Evolutionary conservation across 2,329 filamentous ascomycete species (phyloP).

Genomic region (Spiromastix sp.): DNA sequence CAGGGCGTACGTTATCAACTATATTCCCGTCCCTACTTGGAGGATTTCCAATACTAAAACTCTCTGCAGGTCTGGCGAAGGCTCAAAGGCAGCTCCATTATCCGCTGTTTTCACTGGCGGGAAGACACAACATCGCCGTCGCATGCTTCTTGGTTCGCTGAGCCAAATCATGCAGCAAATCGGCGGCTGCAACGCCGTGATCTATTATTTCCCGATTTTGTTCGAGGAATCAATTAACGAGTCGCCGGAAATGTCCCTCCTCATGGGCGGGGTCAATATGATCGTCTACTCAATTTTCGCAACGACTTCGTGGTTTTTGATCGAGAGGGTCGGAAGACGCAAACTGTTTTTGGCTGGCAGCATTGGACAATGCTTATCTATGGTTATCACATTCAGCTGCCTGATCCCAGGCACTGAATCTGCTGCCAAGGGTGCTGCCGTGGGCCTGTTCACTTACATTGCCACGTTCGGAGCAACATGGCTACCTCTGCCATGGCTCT

Average conservation of each 20-base stretch:
- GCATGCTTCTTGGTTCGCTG: conserved; percentile 30
- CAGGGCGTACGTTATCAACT: conserved; percentile 35
- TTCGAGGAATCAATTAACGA: conserved; percentile 37
- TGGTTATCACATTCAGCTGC: conserved; percentile 17
- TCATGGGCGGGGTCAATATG: conserved; percentile 45
- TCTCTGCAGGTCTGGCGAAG: conserved; percentile 41
- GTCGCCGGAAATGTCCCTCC: conserved; percentile 28
- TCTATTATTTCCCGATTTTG: conserved; percentile 40
- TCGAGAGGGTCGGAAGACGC: conserved; percentile 33
- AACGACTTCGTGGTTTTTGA: conserved; percentile 39
- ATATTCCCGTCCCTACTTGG: conserved; percentile 26
- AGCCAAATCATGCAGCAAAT: conserved; percentile 39
- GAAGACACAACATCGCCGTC: conserved; percentile 30
- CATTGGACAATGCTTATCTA: conserved; percentile 18
- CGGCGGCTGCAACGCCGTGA: conserved; percentile 40
- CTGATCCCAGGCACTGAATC: conserved; percentile 10
- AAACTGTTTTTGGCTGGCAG: conserved; percentile 17
- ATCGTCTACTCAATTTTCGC: conserved; percentile 34
- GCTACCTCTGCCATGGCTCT: conserved; percentile 49
- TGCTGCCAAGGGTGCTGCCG: conserved; percentile 15
- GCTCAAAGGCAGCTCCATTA: conserved; percentile 40
- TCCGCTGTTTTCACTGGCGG: conserved; percentile 35
- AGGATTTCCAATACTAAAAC: not conserved
- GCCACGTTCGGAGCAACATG: conserved; percentile 54
- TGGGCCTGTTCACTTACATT: conserved; percentile 52